These are phyloP conservation scores for Acacia crassicarpa DNA, from an alignment of 306 rosid species.

Conservation along the genomic window DNA sequence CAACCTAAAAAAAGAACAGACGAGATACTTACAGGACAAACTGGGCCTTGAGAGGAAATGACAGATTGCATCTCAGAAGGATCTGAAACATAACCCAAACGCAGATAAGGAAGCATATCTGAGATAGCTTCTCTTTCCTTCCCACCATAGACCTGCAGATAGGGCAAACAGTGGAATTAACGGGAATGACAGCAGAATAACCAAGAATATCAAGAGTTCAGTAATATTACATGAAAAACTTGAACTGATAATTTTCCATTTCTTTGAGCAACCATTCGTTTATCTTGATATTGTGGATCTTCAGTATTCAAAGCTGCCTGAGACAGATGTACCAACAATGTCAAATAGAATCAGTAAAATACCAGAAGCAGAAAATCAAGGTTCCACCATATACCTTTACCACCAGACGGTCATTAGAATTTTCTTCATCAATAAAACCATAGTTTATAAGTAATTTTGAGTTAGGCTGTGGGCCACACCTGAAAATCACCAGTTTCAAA, in stretches of 20 bases:
- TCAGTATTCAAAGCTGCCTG: conserved; percentile 93
- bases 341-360: conserved; percentile 27
- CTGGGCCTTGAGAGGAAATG: conserved; percentile 93
- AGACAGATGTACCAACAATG: conserved; percentile 31
- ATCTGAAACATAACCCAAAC: conserved; percentile 94
- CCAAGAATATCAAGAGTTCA: conserved; percentile 25
- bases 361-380: conserved; percentile 19
- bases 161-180: conserved; percentile 27
- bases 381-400: conserved; percentile 58
- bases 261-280: conserved; percentile 93
- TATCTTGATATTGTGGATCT: conserved; percentile 97
- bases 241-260: conserved; percentile 85
- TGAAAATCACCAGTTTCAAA: conserved; percentile 40
- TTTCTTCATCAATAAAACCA: conserved; percentile 91
- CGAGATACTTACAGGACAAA: conserved; percentile 80
- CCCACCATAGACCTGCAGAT: conserved; percentile 65
- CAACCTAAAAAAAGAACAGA: neutral
- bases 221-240: conserved; percentile 60
- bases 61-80: conserved; percentile 95
- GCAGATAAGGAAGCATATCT: conserved; percentile 89
- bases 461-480: conserved; percentile 99
- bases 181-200: conserved; percentile 9
- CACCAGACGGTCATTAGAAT: conserved; percentile 68
- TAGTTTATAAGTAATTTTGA: conserved; percentile 85
- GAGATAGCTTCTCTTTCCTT: conserved; percentile 82